Evolutionary conservation across 164 flowering plant species (phyloP), one percentile per base, ranked within the genome.

Genomic region (Nymphaea colorata): DNA sequence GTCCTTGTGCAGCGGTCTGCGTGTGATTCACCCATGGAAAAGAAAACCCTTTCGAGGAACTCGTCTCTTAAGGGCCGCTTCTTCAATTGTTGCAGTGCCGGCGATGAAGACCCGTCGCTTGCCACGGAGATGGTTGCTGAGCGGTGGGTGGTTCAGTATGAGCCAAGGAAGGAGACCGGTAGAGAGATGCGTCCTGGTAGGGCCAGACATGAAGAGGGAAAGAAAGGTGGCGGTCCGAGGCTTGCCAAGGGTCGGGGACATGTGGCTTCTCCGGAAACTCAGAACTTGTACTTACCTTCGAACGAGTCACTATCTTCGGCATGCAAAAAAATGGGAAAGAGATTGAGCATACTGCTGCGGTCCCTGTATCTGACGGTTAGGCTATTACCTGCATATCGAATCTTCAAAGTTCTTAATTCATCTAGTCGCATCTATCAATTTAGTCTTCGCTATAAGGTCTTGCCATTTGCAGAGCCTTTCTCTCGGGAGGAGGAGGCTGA

Each of bases 71-170:
- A 79, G 63, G 93, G 82, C 59, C 63, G 64, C 59, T 62, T 67
- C 66, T 77, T 74, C 15, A 69, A 42, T 75, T 72, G 57, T 70
- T 82, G 79, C 76, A 81, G 77, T 73, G 76, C 84, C 6, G 83
- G 80, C 59, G 80, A 77, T 68, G 96, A 84, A 36, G 87, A 81
- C 61, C 68, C 76, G 51, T 72, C 74, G 4, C 43, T 60, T 59
- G 86, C 81, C 69, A 59, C 36, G 64, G 95, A 91, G 67, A 86
- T 74, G 79, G 74, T 91, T 45, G 76, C 91, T 18, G 98, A 94
- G 89, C 89, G 98, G 72, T 94, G 98, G 98, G 67, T 86, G 25
- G 78, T 94, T 68, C 91, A 94, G 69, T 87, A 87, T 78, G 96
- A 94, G 78, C 80, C 73, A 69, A 76, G 81, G 68, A 87, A 76